Percentiles rank a stretch among this genome's conserved stretches.
phyloP scores from a whole-genome alignment of 352 stramenopile species.

The Phytophthora crassamura region DNA sequence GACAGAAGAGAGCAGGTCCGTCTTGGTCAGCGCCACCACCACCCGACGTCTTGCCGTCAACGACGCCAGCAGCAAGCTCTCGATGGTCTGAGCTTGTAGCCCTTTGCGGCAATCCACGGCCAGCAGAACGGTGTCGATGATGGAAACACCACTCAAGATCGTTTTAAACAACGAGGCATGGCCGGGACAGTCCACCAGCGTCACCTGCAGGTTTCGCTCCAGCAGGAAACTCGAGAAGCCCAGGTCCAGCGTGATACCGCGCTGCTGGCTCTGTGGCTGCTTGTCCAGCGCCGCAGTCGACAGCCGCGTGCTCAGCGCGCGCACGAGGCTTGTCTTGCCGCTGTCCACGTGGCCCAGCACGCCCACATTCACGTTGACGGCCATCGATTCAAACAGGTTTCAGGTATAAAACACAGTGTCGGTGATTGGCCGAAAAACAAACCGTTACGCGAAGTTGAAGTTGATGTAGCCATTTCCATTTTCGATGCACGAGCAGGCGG shows the following conservation, averaged over 20 bases:
- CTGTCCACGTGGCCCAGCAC: conserved; percentile 99
- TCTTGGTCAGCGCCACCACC: conserved; percentile 97
- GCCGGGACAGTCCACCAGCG: conserved; percentile 95
- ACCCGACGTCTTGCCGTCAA: conserved; percentile 90
- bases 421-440: background rate
- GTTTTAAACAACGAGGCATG: conserved; percentile 99
- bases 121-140: conserved; percentile 99
- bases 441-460: conserved; percentile 18
- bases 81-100: conserved; percentile 98
- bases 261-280: conserved; percentile 95
- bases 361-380: conserved; percentile 97
- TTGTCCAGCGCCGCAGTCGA: conserved; percentile 99
- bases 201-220: conserved; percentile 89
- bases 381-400: too few relatives aligned
- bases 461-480: conserved; percentile 14
- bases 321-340: conserved; percentile 98
- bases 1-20: conserved; percentile 90
- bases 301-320: conserved; percentile 96
- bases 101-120: conserved; percentile 97
- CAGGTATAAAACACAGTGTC: background rate
- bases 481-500: conserved; percentile 17
- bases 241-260: conserved; percentile 99
- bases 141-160: conserved; percentile 98
- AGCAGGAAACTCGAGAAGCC: conserved; percentile 97
- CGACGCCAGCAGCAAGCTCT: conserved; percentile 97